Evolutionary conservation across 2,329 filamentous ascomycete species (phyloP).

Genomic region (Ceratocystis harringtonii): DNA sequence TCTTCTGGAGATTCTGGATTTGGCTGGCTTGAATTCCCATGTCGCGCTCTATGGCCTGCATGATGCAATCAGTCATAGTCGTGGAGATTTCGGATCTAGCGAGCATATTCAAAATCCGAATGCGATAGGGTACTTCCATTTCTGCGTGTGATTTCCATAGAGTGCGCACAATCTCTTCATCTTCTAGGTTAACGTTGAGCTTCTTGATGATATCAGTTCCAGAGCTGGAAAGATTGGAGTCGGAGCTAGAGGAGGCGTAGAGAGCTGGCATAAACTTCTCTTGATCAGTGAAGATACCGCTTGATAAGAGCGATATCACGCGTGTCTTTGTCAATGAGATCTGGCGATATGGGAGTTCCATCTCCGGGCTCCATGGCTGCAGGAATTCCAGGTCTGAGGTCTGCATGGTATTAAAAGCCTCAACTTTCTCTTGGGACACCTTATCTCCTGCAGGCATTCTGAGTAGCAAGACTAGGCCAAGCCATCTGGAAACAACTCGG

Average conservation of each 20-base stretch:
- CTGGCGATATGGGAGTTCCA: conserved; percentile 16
- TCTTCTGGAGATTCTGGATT: conserved; percentile 17
- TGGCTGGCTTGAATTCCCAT: background rate
- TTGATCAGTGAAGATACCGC: conserved; percentile 68
- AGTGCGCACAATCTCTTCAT: conserved; percentile 42
- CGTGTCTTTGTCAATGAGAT: conserved; percentile 36
- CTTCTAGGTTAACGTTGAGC: conserved; percentile 58
- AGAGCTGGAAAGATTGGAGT: conserved; percentile 66
- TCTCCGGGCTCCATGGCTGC: conserved; percentile 40
- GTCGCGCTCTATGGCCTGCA: conserved; percentile 44
- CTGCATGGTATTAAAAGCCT: conserved; percentile 29
- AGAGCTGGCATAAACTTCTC: conserved; percentile 75
- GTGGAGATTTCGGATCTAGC: conserved; percentile 64
- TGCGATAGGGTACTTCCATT: conserved; percentile 58
- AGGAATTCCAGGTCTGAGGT: conserved; percentile 54
- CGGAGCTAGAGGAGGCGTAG: conserved; percentile 67
- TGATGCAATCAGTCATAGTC: conserved; percentile 50
- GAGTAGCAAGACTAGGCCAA: conserved; percentile 64
- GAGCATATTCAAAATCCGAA: conserved; percentile 59
- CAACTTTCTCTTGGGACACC: conserved; percentile 1
- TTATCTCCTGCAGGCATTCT: conserved; percentile 19
- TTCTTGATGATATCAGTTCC: conserved; percentile 83
- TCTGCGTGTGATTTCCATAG: conserved; percentile 62
- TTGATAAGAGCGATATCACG: conserved; percentile 58
- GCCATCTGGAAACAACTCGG: conserved; percentile 54